phyloP scores from a whole-genome alignment of 2,329 filamentous ascomycete species.

The Colletotrichum coccodes region DNA sequence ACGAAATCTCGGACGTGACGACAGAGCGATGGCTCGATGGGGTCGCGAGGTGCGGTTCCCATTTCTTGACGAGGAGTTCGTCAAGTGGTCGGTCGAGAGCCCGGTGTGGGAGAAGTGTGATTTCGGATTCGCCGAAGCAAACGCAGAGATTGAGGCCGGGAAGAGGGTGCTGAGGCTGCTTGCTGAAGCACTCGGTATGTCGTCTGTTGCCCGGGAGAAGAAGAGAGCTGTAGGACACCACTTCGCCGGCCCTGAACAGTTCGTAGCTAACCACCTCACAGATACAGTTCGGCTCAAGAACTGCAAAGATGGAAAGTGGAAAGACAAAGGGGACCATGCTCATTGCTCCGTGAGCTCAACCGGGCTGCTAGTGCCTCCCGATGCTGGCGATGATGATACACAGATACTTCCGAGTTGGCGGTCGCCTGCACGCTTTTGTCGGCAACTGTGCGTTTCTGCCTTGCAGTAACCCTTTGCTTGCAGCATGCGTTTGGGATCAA shows the following conservation, averaged over 20 bases:
- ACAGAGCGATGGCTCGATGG: constrained; percentile 91
- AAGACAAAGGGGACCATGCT: constrained; percentile 75
- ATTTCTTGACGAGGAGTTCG: constrained; percentile 86
- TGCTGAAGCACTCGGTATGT: constrained; percentile 79
- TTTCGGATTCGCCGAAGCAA: constrained; percentile 57
- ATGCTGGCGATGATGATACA: constrained; percentile 71
- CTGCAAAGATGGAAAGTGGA: constrained; percentile 82
- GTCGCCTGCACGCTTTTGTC: constrained; percentile 34
- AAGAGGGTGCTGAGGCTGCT: constrained; percentile 85
- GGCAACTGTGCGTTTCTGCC: constrained; percentile 60
- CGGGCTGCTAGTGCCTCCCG: constrained; percentile 14
- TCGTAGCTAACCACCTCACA: constrained; percentile 40
- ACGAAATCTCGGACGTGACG: constrained; percentile 94
- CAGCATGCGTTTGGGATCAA: constrained; percentile 36
- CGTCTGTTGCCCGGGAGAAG: constrained; percentile 81
- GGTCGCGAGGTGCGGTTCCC: constrained; percentile 90
- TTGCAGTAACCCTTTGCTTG: constrained; percentile 55
- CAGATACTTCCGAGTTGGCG: constrained; percentile 80
- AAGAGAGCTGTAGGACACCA: constrained; percentile 79
- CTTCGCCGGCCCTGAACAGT: too few relatives aligned
- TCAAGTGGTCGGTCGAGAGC: constrained; percentile 79
- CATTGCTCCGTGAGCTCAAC: constrained; percentile 52
- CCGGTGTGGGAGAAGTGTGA: constrained; percentile 90
- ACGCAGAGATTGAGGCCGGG: constrained; percentile 71
- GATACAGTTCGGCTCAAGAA: constrained; percentile 86